These are phyloP conservation scores for Neurospora sp. DNA, from an alignment of 495 filamentous ascomycete species.

Conservation along the genomic window DNA sequence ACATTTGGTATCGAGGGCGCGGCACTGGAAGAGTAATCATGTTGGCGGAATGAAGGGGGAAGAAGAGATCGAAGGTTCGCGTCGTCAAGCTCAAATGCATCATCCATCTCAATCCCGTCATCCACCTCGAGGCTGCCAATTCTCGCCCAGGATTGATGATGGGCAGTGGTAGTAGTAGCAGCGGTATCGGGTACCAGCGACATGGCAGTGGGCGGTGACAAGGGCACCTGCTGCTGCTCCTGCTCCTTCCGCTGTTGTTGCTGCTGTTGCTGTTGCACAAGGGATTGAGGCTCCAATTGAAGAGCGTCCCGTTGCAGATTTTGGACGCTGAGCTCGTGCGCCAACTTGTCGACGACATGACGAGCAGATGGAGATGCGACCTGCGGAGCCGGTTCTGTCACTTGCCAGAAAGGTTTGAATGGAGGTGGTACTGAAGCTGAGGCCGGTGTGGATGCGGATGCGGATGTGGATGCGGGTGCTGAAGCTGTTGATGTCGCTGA, in stretches of 20 bases:
- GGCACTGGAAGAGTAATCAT: neutral
- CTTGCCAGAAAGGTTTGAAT: neutral
- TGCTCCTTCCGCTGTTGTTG: neutral
- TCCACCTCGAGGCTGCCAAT: neutral
- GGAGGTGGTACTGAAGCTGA: neutral
- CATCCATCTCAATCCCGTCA: neutral
- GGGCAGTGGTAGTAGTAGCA: neutral
- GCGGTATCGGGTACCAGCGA: neutral
- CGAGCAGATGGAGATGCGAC: neutral
- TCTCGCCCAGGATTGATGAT: neutral
- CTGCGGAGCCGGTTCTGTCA: neutral
- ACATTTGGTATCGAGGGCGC: neutral
- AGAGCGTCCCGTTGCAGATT: constrained; percentile 10
- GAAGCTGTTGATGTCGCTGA: neutral
- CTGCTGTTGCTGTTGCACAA: constrained; percentile 1
- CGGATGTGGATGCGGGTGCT: neutral
- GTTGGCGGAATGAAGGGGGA: neutral
- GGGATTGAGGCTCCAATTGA: neutral
- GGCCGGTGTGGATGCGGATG: neutral
- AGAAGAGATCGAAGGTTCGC: neutral
- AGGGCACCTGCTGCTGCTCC: neutral
- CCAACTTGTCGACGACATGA: constrained; percentile 18
- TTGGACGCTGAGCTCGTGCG: constrained; percentile 27
- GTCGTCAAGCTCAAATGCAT: neutral
- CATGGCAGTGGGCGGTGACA: neutral